Percentiles rank a stretch among this genome's conserved stretches.
These are phyloP conservation scores for Leccinum griseonigrum DNA, from an alignment of 1,284 basidiomycete genomes.

Conservation along the genomic window DNA sequence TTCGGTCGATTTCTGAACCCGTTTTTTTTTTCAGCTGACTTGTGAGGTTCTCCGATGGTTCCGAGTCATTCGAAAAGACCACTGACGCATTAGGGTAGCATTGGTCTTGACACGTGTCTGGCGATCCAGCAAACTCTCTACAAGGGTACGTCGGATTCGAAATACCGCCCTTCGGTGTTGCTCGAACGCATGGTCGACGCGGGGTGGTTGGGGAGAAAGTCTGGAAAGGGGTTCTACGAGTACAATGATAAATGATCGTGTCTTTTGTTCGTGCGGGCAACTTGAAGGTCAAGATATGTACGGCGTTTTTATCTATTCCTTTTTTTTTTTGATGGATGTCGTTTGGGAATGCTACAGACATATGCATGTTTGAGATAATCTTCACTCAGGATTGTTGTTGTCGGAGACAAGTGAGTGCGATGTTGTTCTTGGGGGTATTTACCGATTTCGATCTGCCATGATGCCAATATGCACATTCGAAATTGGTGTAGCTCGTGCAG, in stretches of 20 bases:
- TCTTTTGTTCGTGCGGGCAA: neutral
- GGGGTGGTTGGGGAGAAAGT: slow-evolving; percentile 92
- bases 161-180: slow-evolving; percentile 91
- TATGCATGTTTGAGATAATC: too few species aligned
- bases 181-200: slow-evolving; percentile 96
- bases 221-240: slow-evolving; percentile 87
- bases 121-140: slow-evolving; percentile 89
- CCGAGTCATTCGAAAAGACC: neutral
- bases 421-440: too few species aligned
- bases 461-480: too few species aligned
- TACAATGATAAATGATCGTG: slow-evolving; percentile 36
- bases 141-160: slow-evolving; percentile 89
- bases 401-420: too few species aligned
- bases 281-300: neutral
- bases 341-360: neutral
- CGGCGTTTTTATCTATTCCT: neutral
- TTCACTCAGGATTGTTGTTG: neutral
- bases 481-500: too few species aligned
- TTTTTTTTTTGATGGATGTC: neutral
- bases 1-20: slow-evolving; percentile 3
- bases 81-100: slow-evolving; percentile 48
- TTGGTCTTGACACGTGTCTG: slow-evolving; percentile 90
- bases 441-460: too few species aligned
- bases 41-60: slow-evolving; percentile 49
- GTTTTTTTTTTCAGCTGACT: slow-evolving; percentile 55